phyloP scores from a whole-genome alignment of 768 basidiomycete genomes.

The Gymnopilus dilepis region DNA sequence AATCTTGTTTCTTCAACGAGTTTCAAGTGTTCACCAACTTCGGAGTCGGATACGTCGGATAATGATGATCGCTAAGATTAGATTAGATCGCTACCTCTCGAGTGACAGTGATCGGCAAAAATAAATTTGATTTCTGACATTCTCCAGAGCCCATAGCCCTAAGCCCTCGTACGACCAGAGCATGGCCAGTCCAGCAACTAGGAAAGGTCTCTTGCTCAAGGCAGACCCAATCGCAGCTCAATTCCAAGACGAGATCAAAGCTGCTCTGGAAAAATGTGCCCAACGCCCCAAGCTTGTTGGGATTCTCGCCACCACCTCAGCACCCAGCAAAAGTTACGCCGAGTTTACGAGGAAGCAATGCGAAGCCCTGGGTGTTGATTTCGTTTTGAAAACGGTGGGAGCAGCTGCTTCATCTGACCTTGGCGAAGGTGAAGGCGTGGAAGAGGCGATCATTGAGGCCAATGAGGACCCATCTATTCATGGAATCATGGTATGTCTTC shows the following conservation, averaged over 20 bases:
- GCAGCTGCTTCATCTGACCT: slow-evolving; percentile 60
- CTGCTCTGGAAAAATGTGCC: slow-evolving; percentile 38
- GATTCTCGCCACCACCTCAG: slow-evolving; percentile 84
- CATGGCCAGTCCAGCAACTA: slow-evolving; percentile 31
- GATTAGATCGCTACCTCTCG: slow-evolving; percentile 18
- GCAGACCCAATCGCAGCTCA: slow-evolving; percentile 76
- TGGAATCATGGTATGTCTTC: slow-evolving; percentile 86
- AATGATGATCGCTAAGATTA: slow-evolving; percentile 11
- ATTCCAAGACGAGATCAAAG: slow-evolving; percentile 74
- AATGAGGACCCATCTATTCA: slow-evolving; percentile 86
- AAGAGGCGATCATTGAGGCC: slow-evolving; percentile 94
- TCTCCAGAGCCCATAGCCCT: not conserved
- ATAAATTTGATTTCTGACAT: slow-evolving; percentile 1
- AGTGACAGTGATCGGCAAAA: slow-evolving; percentile 1
- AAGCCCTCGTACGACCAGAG: not conserved
- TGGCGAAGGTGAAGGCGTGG: slow-evolving; percentile 86
- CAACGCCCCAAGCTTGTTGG: slow-evolving; percentile 82
- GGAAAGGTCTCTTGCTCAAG: slow-evolving; percentile 80
- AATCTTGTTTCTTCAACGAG: no score
- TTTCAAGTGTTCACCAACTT: no score
- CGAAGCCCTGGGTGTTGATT: slow-evolving; percentile 84
- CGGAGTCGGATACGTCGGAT: not conserved
- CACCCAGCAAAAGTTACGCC: slow-evolving; percentile 82
- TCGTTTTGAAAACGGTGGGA: slow-evolving; percentile 77
- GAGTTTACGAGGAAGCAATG: slow-evolving; percentile 94